Evolutionary conservation across 768 basidiomycete species (phyloP), one percentile per base, ranked within the genome.

Genomic region (Leccinum rimulosum): DNA sequence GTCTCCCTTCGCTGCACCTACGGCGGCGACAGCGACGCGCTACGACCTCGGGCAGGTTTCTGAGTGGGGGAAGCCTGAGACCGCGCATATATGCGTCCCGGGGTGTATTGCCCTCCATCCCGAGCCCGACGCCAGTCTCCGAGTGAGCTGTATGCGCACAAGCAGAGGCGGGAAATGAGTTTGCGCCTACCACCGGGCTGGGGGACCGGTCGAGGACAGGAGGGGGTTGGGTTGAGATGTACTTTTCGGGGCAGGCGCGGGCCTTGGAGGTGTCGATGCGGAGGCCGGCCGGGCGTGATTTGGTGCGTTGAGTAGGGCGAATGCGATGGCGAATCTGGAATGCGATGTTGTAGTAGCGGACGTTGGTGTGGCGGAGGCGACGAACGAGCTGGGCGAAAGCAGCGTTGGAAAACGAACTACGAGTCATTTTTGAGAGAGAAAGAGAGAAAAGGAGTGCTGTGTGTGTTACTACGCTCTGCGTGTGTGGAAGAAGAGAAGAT

Each of bases 221-320:
- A 14, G 36, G 54, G 22, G 67, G 35, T 0, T 28, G 19, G 0
- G 1, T 3, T 56, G 82, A 80, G 57, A 85, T 73, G 8, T 70
- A 62, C 35, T 60, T 66, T 12, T 70, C 72, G 5, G 79, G 75
- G 55, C 79, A 80, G 2, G 64, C 55, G 19, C 73, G 68, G 1
- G 85, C 85, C 33, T 70, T 73, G 5, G 64, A 56, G 30, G 77
- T 75, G 68, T 82, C 74, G 49, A 86, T 70, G 35, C 57, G 62
- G 14, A 85, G 79, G 17, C 77, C 74, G 28, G 79, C 76, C n/a
- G 85, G 84, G 36, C 74, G 79, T 4, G 68, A 75, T 48, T 78
- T 79, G 1, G 84, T 84, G 66, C 80, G 81, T 61, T 75, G 62
- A 0, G 81, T 80, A 14, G 73, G 77, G 5, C 58, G 68, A 14